Evolutionary conservation across 257 asterid species (phyloP).

Genomic region (Solanum tarijense): DNA sequence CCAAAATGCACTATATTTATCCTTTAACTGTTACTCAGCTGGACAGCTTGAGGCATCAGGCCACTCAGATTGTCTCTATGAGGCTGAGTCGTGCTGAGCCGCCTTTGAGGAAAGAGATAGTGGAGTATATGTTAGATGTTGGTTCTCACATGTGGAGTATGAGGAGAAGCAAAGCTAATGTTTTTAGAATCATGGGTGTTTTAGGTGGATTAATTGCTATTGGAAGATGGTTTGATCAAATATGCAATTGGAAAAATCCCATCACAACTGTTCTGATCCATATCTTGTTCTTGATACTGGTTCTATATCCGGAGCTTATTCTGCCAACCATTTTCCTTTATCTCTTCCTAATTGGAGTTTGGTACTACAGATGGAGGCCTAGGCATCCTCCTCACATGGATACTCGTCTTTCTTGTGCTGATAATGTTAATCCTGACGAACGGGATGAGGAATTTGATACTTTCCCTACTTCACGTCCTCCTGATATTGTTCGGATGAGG

Average conservation of each 20-base stretch:
- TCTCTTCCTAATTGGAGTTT: conserved; percentile 50
- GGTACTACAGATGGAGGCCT: conserved; percentile 74
- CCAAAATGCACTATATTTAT: conserved; percentile 66
- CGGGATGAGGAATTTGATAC: conserved; percentile 63
- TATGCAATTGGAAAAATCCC: conserved; percentile 74
- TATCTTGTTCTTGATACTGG: conserved; percentile 52
- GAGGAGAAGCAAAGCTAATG: conserved; percentile 67
- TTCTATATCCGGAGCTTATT: conserved; percentile 53
- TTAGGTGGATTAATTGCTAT: conserved; percentile 44
- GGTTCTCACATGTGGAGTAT: conserved; percentile 81
- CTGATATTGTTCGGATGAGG: conserved; percentile 54
- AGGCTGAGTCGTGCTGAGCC: conserved; percentile 75
- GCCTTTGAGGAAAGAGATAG: conserved; percentile 63
- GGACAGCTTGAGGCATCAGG: conserved; percentile 62
- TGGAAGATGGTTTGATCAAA: conserved; percentile 59
- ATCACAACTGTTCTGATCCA: conserved; percentile 58
- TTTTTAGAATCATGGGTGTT: conserved; percentile 57
- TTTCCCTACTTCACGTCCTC: conserved; percentile 47
- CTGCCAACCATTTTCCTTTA: conserved; percentile 57
- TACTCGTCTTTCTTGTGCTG: conserved; percentile 58
- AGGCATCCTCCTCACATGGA: conserved; percentile 72
- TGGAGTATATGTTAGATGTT: conserved; percentile 69
- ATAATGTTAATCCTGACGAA: conserved; percentile 51
- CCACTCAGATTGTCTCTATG: conserved; percentile 54
- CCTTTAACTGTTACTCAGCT: conserved; percentile 54